Evolutionary conservation across 352 stramenopile genomes (phyloP).

Genomic region (Phytophthora ramorum): DNA sequence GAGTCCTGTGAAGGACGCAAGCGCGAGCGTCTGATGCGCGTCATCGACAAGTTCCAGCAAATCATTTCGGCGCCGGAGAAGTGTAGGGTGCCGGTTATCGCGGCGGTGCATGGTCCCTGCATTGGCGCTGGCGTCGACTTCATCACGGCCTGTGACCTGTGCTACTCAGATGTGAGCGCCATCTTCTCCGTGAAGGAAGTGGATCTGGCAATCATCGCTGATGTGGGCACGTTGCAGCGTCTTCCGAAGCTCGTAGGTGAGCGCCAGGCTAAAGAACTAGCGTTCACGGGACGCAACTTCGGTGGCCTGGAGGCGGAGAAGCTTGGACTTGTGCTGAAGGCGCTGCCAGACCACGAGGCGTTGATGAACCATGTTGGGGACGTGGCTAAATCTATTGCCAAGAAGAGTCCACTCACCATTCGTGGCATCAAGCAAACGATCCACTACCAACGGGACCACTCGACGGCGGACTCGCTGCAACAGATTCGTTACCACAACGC

Average conservation of each 20-base stretch:
- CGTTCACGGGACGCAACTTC: conserved; percentile 87
- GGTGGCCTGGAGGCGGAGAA: conserved; percentile 75
- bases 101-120: conserved; percentile 79
- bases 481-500: conserved; percentile 89
- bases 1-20: conserved; percentile 83
- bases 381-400: conserved; percentile 71
- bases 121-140: conserved; percentile 91
- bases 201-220: conserved; percentile 89
- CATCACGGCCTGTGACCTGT: conserved; percentile 87
- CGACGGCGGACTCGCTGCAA: conserved; percentile 73
- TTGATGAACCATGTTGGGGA: conserved; percentile 60
- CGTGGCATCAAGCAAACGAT: conserved; percentile 91
- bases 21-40: conserved; percentile 77
- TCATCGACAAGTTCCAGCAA: conserved; percentile 86
- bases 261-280: conserved; percentile 84
- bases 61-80: conserved; percentile 86
- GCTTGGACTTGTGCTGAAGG: conserved; percentile 82
- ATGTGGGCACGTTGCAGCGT: conserved; percentile 89
- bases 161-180: conserved; percentile 84
- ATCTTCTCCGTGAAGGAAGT: conserved; percentile 90
- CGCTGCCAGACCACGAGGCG: conserved; percentile 63
- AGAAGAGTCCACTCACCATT: conserved; percentile 88
- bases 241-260: conserved; percentile 88
- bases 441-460: conserved; percentile 88
- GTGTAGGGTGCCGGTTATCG: conserved; percentile 88